phyloP scores from a whole-genome alignment of 805 yeast genomes.

The Metschnikowia kunwiensis region DNA sequence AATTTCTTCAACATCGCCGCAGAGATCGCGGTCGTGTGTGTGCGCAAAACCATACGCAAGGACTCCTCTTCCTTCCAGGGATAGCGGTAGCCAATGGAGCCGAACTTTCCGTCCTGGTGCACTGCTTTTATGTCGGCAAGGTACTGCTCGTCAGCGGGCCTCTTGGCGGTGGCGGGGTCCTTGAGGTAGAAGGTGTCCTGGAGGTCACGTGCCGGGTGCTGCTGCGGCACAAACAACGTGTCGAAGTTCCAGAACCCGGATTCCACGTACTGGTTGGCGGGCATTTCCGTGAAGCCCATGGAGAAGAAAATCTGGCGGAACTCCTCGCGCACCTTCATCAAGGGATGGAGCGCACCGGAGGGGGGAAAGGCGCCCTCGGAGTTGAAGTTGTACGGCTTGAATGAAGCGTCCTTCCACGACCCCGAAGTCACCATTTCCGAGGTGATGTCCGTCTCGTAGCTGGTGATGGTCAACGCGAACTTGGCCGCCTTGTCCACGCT shows the following conservation, averaged over 20 bases:
- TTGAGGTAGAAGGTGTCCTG: constrained; percentile 98
- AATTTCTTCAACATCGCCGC: constrained; percentile 81
- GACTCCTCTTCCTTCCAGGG: constrained; percentile 95
- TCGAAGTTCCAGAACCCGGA: constrained; percentile 99
- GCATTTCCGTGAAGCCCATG: constrained; percentile 99
- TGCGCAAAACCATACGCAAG: constrained; percentile 86
- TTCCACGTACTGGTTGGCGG: constrained; percentile 96
- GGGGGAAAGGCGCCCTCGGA: constrained; percentile 87
- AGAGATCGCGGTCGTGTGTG: constrained; percentile 96
- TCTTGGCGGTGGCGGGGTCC: constrained; percentile 79
- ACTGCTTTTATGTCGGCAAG: constrained; percentile 76
- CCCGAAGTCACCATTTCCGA: constrained; percentile 85
- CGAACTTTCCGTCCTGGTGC: constrained; percentile 87
- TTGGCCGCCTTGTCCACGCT: constrained; percentile 75
- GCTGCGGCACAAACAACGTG: constrained; percentile 95
- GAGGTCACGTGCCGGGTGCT: constrained; percentile 98
- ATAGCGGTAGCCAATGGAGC: constrained; percentile 97
- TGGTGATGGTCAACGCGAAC: constrained; percentile 75
- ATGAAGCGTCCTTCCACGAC: constrained; percentile 75
- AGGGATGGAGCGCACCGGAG: constrained; percentile 94
- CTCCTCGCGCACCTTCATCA: constrained; percentile 95
- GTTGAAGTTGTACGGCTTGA: constrained; percentile 94
- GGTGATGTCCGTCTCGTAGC: constrained; percentile 90
- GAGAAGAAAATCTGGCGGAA: constrained; percentile 96
- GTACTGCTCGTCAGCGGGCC: constrained; percentile 78